These are phyloP conservation scores for Paecilomyces sp. DNA, from an alignment of 2,329 filamentous ascomycete species.

Conservation along the genomic window DNA sequence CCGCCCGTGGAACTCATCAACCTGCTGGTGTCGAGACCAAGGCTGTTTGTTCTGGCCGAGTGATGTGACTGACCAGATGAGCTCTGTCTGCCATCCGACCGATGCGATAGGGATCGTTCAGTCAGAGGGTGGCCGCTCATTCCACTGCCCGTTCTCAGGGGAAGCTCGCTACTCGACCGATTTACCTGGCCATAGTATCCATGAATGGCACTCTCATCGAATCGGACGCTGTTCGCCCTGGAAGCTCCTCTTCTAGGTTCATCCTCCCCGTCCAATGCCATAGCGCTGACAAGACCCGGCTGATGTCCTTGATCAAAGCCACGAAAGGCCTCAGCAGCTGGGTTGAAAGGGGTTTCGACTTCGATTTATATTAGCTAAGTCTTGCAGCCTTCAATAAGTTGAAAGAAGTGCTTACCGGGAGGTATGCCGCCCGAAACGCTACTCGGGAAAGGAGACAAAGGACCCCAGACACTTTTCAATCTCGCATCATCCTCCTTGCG, in stretches of 20 bases:
- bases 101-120: conserved; percentile 87
- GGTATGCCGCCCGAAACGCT: conserved; percentile 75
- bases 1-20: conserved; percentile 57
- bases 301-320: conserved; percentile 79
- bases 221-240: conserved; percentile 91
- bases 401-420: conserved; percentile 57
- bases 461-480: conserved; percentile 80
- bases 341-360: conserved; percentile 65
- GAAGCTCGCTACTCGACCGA: conserved; percentile 76
- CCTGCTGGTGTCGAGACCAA: conserved; percentile 70
- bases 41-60: conserved; percentile 77
- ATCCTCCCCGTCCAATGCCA: conserved; percentile 82
- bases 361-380: conserved; percentile 1
- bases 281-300: conserved; percentile 68
- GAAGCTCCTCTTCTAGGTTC: conserved; percentile 80
- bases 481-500: conserved; percentile 56
- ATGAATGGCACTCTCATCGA: conserved; percentile 91
- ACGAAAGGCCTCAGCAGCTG: conserved; percentile 78
- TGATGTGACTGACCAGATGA: conserved; percentile 76
- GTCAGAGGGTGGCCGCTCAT: conserved; percentile 74
- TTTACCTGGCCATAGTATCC: conserved; percentile 80
- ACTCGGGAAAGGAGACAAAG: conserved; percentile 79
- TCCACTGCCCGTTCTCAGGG: conserved; percentile 69
- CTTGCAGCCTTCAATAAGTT: conserved; percentile 1
- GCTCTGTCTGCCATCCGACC: conserved; percentile 90